Base-by-base conservation (phyloP, 345 rosid genomes). In the Citrus maxima region DNA sequence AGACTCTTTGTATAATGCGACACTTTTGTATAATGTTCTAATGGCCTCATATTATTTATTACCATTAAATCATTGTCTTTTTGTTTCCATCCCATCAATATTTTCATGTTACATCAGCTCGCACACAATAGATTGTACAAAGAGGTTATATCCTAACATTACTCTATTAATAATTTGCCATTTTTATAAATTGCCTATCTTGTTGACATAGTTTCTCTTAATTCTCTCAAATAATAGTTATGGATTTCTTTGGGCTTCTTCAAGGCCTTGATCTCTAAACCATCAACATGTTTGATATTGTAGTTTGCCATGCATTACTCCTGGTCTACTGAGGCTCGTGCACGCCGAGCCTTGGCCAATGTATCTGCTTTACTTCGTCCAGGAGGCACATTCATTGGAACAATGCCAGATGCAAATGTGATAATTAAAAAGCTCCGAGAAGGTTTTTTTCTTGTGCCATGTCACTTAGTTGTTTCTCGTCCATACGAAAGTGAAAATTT, bases 351-450 rank as follows among this genome's bases (percentile, higher is more conserved):
- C 72, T 87, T 96, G 86, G 94, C 97, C 70, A 96, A 96, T 82
- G 91, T 94, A 55, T 94, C 99, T 40, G 92, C 98, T 78, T 81
- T 96, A 79, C 99, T 96, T 82, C 97, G 97, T 70, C 98, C 99
- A 0, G 98, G 99, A 77, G 98, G 99, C 71, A 88, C 84, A 40
- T 93, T 94, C 84, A 90, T 94, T 13, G 97, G 99, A 80, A 93
- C 99, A 51, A 96, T 94, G 99, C 98, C 98, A 74, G 99, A 94
- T 88, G 98, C 98, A 58, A 94, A 94, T 86, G 99, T 96, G 67
- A 91, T 96, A 59, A 64, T 96, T 1, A 91, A 91, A 83, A 96
- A 96, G 72, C 93, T 96, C 51, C 84, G 97, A 90, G 88, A 88
- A 93, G 98, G 99, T 96, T 80, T 55, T 40, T 27, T 28, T n/a